Percentiles rank a stretch among this genome's conserved stretches.
phyloP scores from a whole-genome alignment of 805 yeast species.

The Candida tallmaniae region DNA sequence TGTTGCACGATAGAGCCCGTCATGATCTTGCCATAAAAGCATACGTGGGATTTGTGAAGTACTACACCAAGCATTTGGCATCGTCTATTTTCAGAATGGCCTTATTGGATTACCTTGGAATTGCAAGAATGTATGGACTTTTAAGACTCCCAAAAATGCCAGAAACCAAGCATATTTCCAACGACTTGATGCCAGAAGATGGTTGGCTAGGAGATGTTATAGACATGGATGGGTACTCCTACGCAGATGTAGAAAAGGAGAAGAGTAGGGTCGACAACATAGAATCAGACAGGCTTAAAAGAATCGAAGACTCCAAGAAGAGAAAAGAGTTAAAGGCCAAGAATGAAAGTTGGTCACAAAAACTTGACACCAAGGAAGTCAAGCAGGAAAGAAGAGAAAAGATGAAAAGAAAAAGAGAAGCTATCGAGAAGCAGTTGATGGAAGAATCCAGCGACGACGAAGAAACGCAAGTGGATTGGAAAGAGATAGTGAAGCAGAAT shows the following conservation, averaged over 20 bases:
- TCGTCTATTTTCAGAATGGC: constrained; percentile 78
- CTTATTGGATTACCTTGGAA: constrained; percentile 62
- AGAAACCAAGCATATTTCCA: constrained; percentile 54
- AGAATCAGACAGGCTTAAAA: constrained; percentile 39
- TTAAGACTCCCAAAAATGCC: constrained; percentile 93
- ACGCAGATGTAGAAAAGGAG: constrained; percentile 64
- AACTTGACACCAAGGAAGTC: constrained; percentile 55
- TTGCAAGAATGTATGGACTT: constrained; percentile 76
- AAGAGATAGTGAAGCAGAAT: constrained; percentile 63
- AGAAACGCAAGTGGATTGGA: constrained; percentile 76
- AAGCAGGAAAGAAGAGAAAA: constrained; percentile 64
- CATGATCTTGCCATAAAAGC: constrained; percentile 79
- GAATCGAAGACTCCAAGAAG: constrained; percentile 35
- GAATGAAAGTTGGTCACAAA: constrained; percentile 79
- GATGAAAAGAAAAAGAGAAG: constrained; percentile 60
- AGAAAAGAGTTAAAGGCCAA: constrained; percentile 44
- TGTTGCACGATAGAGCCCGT: constrained; percentile 67
- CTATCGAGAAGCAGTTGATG: constrained; percentile 51
- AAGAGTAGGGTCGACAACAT: constrained; percentile 53
- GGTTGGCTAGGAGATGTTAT: constrained; percentile 71
- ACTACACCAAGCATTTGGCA: constrained; percentile 85
- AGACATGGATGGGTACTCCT: constrained; percentile 65
- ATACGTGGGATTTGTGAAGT: constrained; percentile 77
- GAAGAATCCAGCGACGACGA: constrained; percentile 43
- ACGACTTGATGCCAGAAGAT: constrained; percentile 52